Percentiles rank a stretch among this genome's conserved stretches.
Evolutionary conservation across 208 protist species (phyloP).

Genomic region (Trypanosoma brucei): DNA sequence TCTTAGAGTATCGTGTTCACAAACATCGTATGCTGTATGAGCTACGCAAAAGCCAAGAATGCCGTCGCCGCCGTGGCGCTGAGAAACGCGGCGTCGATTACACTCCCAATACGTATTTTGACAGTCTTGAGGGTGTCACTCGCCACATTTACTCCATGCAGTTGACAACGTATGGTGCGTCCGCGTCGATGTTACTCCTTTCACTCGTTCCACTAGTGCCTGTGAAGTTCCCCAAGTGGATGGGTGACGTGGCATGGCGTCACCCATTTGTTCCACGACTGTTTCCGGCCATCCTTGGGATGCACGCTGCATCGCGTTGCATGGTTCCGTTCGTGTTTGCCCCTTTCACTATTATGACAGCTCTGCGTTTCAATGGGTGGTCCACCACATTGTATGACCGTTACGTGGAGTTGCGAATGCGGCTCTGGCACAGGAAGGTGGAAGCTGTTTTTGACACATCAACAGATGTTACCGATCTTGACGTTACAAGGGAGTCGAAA

Average conservation of each 20-base stretch:
- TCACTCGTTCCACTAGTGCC: slow-evolving; percentile 67
- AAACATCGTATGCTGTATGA: slow-evolving; percentile 77
- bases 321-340: slow-evolving; percentile 81
- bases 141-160: slow-evolving; percentile 72
- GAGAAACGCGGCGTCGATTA: slow-evolving; percentile 49
- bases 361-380: slow-evolving; percentile 44
- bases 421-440: slow-evolving; percentile 65
- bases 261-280: slow-evolving; percentile 80
- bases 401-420: slow-evolving; percentile 74
- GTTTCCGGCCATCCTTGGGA: slow-evolving; percentile 77
- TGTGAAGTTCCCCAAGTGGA: slow-evolving; percentile 82
- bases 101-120: slow-evolving; percentile 66
- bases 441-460: slow-evolving; percentile 70
- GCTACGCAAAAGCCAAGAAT: slow-evolving; percentile 69
- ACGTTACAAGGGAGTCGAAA: slow-evolving; percentile 42
- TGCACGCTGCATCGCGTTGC: slow-evolving; percentile 76
- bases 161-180: slow-evolving; percentile 47
- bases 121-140: slow-evolving; percentile 73
- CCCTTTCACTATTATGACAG: slow-evolving; percentile 64
- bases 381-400: slow-evolving; percentile 76
- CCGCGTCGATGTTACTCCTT: slow-evolving; percentile 37
- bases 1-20: slow-evolving; percentile 76
- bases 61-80: slow-evolving; percentile 64
- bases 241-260: slow-evolving; percentile 85
- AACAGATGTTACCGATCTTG: slow-evolving; percentile 55